Evolutionary conservation across 1,284 basidiomycete species (phyloP).

Genomic region (Melampsora americana): DNA sequence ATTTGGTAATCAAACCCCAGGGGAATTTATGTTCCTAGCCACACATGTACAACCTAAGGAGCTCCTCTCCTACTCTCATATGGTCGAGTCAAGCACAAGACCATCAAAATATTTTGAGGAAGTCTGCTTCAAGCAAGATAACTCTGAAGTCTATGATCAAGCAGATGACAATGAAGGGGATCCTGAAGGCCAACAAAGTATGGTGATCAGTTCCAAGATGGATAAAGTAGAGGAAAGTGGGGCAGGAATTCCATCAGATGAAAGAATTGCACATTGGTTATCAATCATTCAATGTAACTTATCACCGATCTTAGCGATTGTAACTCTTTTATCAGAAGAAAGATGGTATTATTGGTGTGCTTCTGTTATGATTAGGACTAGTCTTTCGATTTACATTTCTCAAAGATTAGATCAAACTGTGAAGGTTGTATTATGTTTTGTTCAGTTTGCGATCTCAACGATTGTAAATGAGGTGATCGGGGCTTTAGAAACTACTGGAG

Average conservation of each 20-base stretch:
- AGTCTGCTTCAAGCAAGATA: too few relatives aligned
- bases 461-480: conserved; percentile 88
- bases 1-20: too few relatives aligned
- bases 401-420: background rate
- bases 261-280: background rate
- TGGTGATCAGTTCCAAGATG: background rate
- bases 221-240: background rate
- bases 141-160: conserved; percentile 47
- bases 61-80: too few relatives aligned
- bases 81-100: too few relatives aligned
- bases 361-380: too few relatives aligned
- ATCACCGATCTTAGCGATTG: background rate
- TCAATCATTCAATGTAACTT: background rate
- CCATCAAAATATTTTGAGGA: too few relatives aligned
- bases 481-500: background rate
- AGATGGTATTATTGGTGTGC: too few relatives aligned
- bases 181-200: conserved; percentile 19
- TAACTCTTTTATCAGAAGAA: too few relatives aligned
- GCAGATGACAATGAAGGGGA: conserved; percentile 45
- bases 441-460: conserved; percentile 81
- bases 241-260: background rate
- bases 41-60: too few relatives aligned
- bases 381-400: background rate
- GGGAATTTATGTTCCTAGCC: too few relatives aligned
- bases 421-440: conserved; percentile 62